A percentile compares a stretch with the other conserved stretches of the same genome.
Evolutionary conservation across 2,329 filamentous ascomycete species (phyloP).

Genomic region (Cladophialophora immunda): DNA sequence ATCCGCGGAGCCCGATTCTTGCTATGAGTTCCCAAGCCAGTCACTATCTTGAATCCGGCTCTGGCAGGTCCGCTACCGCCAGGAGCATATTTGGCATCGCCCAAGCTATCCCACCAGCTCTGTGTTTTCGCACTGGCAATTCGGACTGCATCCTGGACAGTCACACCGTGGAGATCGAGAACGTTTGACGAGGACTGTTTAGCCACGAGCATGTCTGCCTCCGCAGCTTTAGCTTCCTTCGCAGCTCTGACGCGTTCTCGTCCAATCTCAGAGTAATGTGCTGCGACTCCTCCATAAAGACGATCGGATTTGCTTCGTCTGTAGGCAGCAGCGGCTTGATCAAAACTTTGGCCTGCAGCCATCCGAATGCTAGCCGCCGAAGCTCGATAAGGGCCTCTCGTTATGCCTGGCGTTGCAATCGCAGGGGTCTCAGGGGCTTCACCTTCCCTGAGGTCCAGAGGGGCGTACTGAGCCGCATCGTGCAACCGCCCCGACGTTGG

Average conservation of each 20-base stretch:
- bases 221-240: slow-evolving; percentile 67
- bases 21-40: slow-evolving; percentile 81
- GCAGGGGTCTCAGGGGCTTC: slow-evolving; percentile 37
- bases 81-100: slow-evolving; percentile 66
- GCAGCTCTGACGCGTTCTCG: slow-evolving; percentile 69
- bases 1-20: slow-evolving; percentile 77
- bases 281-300: slow-evolving; percentile 77
- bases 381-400: slow-evolving; percentile 42
- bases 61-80: slow-evolving; percentile 56
- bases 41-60: slow-evolving; percentile 76
- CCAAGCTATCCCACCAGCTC: slow-evolving; percentile 78
- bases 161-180: slow-evolving; percentile 85
- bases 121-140: slow-evolving; percentile 75
- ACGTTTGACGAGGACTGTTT: slow-evolving; percentile 67
- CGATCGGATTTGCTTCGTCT: slow-evolving; percentile 73
- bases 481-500: slow-evolving; percentile 21
- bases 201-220: slow-evolving; percentile 75
- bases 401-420: slow-evolving; percentile 16
- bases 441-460: slow-evolving; percentile 44
- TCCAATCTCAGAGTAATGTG: slow-evolving; percentile 76
- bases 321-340: slow-evolving; percentile 66
- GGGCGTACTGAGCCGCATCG: slow-evolving; percentile 55
- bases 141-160: slow-evolving; percentile 79
- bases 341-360: slow-evolving; percentile 61
- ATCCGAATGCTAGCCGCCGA: slow-evolving; percentile 56